A percentile compares a stretch with the other conserved stretches of the same genome.
These are phyloP conservation scores for Rhynchospora pubera DNA, from an alignment of 176 grass and related monocot genomes.

Conservation along the genomic window DNA sequence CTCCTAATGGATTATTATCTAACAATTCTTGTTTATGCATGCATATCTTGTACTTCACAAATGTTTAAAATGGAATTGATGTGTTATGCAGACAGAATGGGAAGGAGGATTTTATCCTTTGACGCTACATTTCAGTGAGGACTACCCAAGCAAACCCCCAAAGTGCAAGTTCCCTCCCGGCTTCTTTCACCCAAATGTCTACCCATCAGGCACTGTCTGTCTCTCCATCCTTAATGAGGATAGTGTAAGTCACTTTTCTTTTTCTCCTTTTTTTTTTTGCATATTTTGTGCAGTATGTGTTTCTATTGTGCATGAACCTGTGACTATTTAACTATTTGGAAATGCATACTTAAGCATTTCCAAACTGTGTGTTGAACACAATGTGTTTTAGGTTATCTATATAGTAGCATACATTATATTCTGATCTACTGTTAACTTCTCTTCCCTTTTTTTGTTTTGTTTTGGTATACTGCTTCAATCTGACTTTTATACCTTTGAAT, in stretches of 20 bases:
- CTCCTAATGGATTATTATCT: neutral
- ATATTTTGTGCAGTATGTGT: neutral
- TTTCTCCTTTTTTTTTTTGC: neutral
- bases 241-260: constrained; percentile 39
- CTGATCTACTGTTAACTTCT: neutral
- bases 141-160: constrained; percentile 75
- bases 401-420: neutral
- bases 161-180: constrained; percentile 80
- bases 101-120: constrained; percentile 69
- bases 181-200: constrained; percentile 94
- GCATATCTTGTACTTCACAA: neutral
- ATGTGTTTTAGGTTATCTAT: neutral
- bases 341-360: neutral
- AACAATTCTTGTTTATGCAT: neutral
- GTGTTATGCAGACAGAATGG: constrained; percentile 66
- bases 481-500: neutral
- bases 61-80: neutral
- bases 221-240: constrained; percentile 86
- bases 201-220: constrained; percentile 84
- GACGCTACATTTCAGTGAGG: constrained; percentile 72
- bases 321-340: too few species aligned
- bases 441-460: neutral
- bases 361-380: neutral
- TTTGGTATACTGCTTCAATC: neutral
- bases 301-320: neutral